These are phyloP conservation scores for Neurospora hispaniola DNA, from an alignment of 495 filamentous ascomycete species.

Conservation along the genomic window DNA sequence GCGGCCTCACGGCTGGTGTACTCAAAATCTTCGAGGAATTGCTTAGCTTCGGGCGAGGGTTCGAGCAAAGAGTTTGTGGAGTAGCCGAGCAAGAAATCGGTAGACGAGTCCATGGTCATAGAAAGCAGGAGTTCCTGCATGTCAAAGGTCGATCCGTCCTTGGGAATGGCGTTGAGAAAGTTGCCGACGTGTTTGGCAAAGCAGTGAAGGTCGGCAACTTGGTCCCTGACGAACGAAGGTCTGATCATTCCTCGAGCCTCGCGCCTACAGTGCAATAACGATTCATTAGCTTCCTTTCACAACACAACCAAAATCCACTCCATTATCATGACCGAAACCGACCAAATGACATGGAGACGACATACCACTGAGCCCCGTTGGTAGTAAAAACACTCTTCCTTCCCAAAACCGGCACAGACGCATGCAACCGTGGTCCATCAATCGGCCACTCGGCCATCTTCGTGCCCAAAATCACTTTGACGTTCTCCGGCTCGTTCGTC, in stretches of 20 bases:
- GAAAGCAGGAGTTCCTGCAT: conserved; percentile 49
- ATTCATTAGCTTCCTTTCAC: background rate
- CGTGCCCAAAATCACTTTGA: conserved; percentile 57
- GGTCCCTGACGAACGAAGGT: conserved; percentile 38
- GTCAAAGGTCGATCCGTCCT: conserved; percentile 39
- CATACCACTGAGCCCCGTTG: conserved; percentile 51
- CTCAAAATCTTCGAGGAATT: conserved; percentile 32
- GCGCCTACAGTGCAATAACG: conserved; percentile 19
- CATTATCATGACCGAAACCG: background rate
- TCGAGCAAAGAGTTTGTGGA: conserved; percentile 25
- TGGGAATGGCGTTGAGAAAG: conserved; percentile 36
- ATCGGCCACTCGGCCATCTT: conserved; percentile 52
- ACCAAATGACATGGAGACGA: background rate
- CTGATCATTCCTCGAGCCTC: conserved; percentile 34
- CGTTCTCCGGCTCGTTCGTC: conserved; percentile 63
- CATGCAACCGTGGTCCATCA: conserved; percentile 20
- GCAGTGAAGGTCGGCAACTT: conserved; percentile 40
- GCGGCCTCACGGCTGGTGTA: conserved; percentile 26
- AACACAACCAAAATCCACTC: background rate
- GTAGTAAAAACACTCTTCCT: conserved; percentile 52
- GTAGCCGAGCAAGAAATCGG: conserved; percentile 46
- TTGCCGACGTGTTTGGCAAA: conserved; percentile 48
- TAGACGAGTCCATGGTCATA: conserved; percentile 56
- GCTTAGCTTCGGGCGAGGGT: conserved; percentile 21
- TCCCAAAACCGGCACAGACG: conserved; percentile 26